Evolutionary conservation across 345 rosid species (phyloP).

Genomic region (Mallotus nudiflorus): DNA sequence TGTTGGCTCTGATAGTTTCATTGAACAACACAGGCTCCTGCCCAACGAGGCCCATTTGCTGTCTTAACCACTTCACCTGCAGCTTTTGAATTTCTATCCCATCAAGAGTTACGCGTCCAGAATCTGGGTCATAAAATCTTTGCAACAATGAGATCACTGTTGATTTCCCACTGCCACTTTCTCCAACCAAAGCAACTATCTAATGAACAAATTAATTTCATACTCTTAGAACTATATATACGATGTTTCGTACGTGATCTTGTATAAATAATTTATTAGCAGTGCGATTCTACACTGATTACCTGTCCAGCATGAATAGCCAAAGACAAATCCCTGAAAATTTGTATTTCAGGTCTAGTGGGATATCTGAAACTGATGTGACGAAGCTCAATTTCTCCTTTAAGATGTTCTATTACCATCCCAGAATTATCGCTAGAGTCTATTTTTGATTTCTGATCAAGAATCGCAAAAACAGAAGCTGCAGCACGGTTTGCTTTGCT

Average conservation of each 20-base stretch:
- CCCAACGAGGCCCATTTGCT: slow-evolving; percentile 21
- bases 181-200: slow-evolving; percentile 23
- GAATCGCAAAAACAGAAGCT: slow-evolving; percentile 23
- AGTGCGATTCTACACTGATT: no score
- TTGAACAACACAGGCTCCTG: slow-evolving; percentile 20
- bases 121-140: slow-evolving; percentile 25
- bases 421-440: slow-evolving; percentile 23
- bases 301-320: slow-evolving; percentile 24
- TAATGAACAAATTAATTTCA: neutral
- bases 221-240: neutral
- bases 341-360: slow-evolving; percentile 21
- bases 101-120: slow-evolving; percentile 13
- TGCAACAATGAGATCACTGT: slow-evolving; percentile 24
- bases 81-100: slow-evolving; percentile 17
- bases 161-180: slow-evolving; percentile 27
- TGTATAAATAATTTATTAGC: no score
- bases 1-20: slow-evolving; percentile 18
- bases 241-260: neutral
- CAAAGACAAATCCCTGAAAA: slow-evolving; percentile 16
- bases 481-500: slow-evolving; percentile 16
- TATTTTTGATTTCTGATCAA: slow-evolving; percentile 24
- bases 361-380: slow-evolving; percentile 20
- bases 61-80: slow-evolving; percentile 18
- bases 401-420: slow-evolving; percentile 8
- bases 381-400: slow-evolving; percentile 22